These are phyloP conservation scores for Neofusicoccum parvum DNA, from an alignment of 2,329 filamentous ascomycete genomes.

Conservation along the genomic window DNA sequence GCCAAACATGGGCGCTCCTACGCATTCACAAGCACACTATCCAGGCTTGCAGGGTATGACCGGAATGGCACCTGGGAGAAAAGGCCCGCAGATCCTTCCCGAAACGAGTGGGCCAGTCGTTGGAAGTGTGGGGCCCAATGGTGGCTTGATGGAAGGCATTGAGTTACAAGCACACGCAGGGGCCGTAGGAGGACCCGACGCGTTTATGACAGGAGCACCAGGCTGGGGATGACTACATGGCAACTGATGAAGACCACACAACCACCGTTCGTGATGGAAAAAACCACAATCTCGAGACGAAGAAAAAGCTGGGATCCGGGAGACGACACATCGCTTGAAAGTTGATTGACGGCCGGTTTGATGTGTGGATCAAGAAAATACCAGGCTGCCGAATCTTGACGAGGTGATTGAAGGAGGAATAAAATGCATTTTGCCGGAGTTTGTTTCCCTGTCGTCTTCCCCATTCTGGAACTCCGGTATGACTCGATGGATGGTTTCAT, in stretches of 20 bases:
- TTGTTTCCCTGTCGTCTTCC: not conserved
- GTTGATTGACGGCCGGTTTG: not conserved
- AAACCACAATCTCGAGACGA: not conserved
- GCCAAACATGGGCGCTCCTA: slow-evolving; percentile 11
- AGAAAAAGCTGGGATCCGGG: not conserved
- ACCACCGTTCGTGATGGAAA: not conserved
- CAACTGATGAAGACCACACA: not conserved
- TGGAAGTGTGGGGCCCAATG: not conserved
- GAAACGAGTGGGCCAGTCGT: slow-evolving; percentile 6
- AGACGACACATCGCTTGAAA: not conserved
- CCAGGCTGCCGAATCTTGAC: not conserved
- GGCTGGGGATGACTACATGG: slow-evolving; percentile 18
- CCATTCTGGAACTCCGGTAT: not conserved
- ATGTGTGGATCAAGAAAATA: too few species aligned
- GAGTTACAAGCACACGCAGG: slow-evolving; percentile 13
- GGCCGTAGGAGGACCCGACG: not conserved
- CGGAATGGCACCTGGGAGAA: not conserved
- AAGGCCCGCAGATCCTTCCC: slow-evolving; percentile 11
- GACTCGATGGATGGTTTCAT: not conserved
- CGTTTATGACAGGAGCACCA: slow-evolving; percentile 9
- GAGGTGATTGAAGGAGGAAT: not conserved
- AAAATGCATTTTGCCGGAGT: not conserved
- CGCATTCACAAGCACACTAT: slow-evolving; percentile 8
- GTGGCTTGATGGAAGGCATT: slow-evolving; percentile 17
- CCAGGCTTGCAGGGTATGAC: slow-evolving; percentile 14